Evolutionary conservation across 352 stramenopile species (phyloP).

Genomic region (Poterioochromonas sp.): DNA sequence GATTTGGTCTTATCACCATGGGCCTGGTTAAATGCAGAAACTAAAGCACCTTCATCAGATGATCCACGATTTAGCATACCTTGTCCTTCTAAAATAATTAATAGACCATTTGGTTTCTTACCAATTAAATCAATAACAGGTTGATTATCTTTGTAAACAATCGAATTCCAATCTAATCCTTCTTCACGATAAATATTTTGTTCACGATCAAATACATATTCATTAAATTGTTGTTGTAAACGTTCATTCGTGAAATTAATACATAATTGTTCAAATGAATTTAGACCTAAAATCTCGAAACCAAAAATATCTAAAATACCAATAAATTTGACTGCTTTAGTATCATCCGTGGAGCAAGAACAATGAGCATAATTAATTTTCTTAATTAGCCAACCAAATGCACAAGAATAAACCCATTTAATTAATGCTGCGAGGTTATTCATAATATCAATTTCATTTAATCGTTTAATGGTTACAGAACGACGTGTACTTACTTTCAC

Average conservation of each 20-base stretch:
- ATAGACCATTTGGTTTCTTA: constrained; percentile 56
- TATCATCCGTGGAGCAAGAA: too few relatives aligned
- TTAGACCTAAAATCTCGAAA: constrained; percentile 91
- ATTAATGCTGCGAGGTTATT: constrained; percentile 73
- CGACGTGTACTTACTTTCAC: constrained; percentile 15
- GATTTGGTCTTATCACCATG: neutral
- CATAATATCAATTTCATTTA: neutral
- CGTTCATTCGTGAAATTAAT: constrained; percentile 95
- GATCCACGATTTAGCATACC: constrained; percentile 12
- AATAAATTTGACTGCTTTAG: constrained; percentile 38
- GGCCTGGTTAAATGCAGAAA: constrained; percentile 3
- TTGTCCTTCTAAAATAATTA: constrained; percentile 53
- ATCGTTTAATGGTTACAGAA: constrained; percentile 12
- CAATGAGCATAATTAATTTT: constrained; percentile 62
- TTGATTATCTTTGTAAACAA: constrained; percentile 75
- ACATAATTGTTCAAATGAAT: constrained; percentile 88
- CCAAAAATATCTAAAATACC: constrained; percentile 89
- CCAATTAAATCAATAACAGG: constrained; percentile 67
- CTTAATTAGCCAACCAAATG: constrained; percentile 83
- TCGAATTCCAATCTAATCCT: constrained; percentile 77
- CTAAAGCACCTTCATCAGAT: constrained; percentile 4
- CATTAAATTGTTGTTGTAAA: constrained; percentile 75
- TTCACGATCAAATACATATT: constrained; percentile 84
- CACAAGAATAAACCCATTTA: constrained; percentile 78
- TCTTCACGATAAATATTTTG: constrained; percentile 81